Evolutionary conservation across 2,329 filamentous ascomycete genomes (phyloP).

Genomic region (Calonectria crousiana): DNA sequence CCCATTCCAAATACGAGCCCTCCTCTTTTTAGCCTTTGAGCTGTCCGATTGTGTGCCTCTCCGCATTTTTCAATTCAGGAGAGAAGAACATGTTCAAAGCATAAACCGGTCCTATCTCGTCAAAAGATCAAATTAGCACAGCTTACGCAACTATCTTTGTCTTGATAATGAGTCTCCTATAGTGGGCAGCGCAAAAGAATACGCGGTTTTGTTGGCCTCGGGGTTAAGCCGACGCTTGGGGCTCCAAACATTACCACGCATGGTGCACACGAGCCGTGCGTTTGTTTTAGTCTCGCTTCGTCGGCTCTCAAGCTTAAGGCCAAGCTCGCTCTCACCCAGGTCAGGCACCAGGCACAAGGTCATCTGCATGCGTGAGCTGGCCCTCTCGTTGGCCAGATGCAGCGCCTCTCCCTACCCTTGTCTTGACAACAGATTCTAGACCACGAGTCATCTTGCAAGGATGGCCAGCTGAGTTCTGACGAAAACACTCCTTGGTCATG

Average conservation of each 20-base stretch:
- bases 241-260: background rate
- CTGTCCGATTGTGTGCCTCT: background rate
- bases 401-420: background rate
- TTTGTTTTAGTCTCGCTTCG: background rate
- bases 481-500: background rate
- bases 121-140: background rate
- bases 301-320: background rate
- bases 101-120: background rate
- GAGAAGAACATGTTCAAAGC: background rate
- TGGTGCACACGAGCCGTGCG: background rate
- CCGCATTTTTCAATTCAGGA: slow-evolving; percentile 2
- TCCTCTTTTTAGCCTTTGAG: slow-evolving; percentile 4
- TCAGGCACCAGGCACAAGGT: background rate
- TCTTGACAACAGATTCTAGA: background rate
- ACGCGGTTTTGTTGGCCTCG: background rate
- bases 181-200: background rate
- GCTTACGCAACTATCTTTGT: background rate
- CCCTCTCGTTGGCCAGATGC: background rate
- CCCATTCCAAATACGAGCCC: slow-evolving; percentile 11
- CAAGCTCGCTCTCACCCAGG: background rate
- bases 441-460: background rate
- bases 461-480: background rate
- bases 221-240: background rate
- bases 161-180: background rate
- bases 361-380: background rate